phyloP scores from a whole-genome alignment of 1,139 yeast genomes.

The Pichia sp. region DNA sequence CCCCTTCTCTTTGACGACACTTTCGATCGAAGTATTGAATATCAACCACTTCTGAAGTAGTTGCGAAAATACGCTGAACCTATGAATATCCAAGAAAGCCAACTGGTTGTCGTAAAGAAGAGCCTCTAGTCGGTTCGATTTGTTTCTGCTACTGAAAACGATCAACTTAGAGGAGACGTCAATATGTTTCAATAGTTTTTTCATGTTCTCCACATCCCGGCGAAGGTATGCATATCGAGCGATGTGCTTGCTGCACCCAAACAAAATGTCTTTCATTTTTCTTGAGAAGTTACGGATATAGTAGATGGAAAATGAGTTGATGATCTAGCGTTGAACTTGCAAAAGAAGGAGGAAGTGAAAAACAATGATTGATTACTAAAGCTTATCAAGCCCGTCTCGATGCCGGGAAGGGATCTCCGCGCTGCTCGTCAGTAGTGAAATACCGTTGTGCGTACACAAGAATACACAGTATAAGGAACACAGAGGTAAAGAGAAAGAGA shows the following conservation, averaged over 20 bases:
- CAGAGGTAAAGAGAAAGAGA: neutral
- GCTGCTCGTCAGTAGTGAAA: neutral
- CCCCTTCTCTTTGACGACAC: neutral
- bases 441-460: neutral
- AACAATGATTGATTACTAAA: neutral
- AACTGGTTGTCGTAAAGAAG: neutral
- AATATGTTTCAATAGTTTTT: neutral
- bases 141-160: constrained; percentile 8
- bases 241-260: constrained; percentile 28
- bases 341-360: neutral
- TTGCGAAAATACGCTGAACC: constrained; percentile 1
- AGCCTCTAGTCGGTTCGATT: constrained; percentile 7
- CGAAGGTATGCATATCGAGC: constrained; percentile 15
- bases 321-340: no score
- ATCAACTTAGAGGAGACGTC: constrained; percentile 10
- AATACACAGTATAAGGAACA: neutral
- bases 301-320: no score
- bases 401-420: neutral
- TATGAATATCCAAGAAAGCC: neutral
- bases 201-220: constrained; percentile 12
- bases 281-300: no score
- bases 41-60: constrained; percentile 11
- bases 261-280: constrained; percentile 28
- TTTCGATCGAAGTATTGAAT: constrained; percentile 9
- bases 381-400: neutral